Evolutionary conservation across 108 stramenopile species (phyloP).

Genomic region (Conticribra weissflogii): DNA sequence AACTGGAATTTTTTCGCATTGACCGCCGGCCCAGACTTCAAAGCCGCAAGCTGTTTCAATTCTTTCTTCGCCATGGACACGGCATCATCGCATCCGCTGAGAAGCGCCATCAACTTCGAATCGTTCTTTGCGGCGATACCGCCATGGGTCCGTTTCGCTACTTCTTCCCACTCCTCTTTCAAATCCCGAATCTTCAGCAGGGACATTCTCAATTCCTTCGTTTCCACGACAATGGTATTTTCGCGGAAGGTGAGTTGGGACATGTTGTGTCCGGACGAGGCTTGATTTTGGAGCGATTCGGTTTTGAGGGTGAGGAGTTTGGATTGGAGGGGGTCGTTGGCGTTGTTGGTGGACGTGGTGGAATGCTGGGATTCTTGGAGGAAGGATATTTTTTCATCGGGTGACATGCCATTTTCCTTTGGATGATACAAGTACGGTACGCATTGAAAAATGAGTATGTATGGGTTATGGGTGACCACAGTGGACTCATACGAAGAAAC

Average conservation of each 20-base stretch:
- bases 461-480: too few species aligned
- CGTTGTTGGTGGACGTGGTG: not conserved
- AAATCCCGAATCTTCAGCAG: constrained; percentile 42
- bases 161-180: constrained; percentile 27
- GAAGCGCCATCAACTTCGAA: constrained; percentile 59
- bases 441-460: not conserved
- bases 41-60: constrained; percentile 48
- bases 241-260: constrained; percentile 64
- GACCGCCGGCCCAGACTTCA: constrained; percentile 72
- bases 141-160: constrained; percentile 2
- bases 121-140: constrained; percentile 10
- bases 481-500: too few species aligned
- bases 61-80: constrained; percentile 51
- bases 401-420: constrained; percentile 31
- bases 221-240: constrained; percentile 59
- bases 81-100: constrained; percentile 80
- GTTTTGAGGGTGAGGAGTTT: constrained; percentile 19
- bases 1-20: constrained; percentile 71
- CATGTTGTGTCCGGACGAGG: constrained; percentile 12
- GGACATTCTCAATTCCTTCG: constrained; percentile 41
- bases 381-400: constrained; percentile 19
- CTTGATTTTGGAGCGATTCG: constrained; percentile 22
- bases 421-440: constrained; percentile 1
- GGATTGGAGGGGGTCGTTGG: constrained; percentile 11
- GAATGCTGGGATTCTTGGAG: not conserved